These are phyloP conservation scores for Fusarium tuaranense DNA, from an alignment of 2,329 filamentous ascomycete genomes.

Conservation along the genomic window DNA sequence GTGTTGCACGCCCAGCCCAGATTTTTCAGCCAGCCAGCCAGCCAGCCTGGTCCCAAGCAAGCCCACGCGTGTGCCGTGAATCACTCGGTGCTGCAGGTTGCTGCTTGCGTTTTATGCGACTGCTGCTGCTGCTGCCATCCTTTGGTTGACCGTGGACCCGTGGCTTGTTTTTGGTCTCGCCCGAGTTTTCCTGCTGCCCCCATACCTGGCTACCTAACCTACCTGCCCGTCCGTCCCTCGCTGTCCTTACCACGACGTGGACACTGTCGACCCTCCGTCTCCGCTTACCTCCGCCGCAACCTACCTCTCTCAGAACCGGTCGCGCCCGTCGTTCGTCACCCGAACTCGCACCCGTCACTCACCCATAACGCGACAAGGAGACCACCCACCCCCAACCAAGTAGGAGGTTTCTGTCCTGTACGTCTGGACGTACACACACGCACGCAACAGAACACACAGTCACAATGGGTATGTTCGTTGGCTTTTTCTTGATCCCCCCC, in stretches of 20 bases:
- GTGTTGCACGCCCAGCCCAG: constrained; percentile 27
- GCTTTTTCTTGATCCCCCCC: constrained; percentile 35
- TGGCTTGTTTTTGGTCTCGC: constrained; percentile 42
- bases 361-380: constrained; percentile 43
- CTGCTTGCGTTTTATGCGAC: constrained; percentile 50
- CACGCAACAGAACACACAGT: constrained; percentile 34
- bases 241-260: constrained; percentile 40
- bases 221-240: constrained; percentile 14
- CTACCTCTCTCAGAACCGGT: constrained; percentile 39
- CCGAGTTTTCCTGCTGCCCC: constrained; percentile 34
- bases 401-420: constrained; percentile 40
- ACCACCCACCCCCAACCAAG: constrained; percentile 40
- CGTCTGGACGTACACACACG: constrained; percentile 26
- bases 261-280: constrained; percentile 41
- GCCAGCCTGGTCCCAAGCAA: constrained; percentile 24
- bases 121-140: constrained; percentile 41
- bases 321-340: constrained; percentile 32
- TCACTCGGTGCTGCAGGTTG: constrained; percentile 39
- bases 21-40: neutral
- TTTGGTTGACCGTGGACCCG: constrained; percentile 44
- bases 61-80: constrained; percentile 35
- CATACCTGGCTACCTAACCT: constrained; percentile 36
- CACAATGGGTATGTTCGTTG: constrained; percentile 46
- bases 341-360: constrained; percentile 42
- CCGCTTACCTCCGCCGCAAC: constrained; percentile 40